Conservation (phyloP, 108 stramenopile species). For the Aurantiochytrium sp. region DNA sequence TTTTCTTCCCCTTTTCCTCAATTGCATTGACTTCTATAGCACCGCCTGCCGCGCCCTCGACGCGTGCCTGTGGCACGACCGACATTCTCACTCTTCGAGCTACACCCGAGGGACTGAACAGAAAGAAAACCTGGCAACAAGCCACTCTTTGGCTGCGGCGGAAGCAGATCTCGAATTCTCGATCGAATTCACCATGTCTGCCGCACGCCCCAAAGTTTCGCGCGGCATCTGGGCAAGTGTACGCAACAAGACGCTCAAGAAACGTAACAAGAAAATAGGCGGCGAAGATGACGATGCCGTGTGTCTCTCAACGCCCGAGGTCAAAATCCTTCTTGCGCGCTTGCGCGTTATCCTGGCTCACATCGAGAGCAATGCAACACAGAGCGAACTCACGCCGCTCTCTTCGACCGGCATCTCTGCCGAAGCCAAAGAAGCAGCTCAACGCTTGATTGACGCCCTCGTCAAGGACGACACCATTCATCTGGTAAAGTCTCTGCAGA, state of each 20-base stretch:
- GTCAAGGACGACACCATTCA: not conserved
- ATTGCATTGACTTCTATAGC: too few species aligned
- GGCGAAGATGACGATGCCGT: not conserved
- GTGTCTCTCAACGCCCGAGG: not conserved
- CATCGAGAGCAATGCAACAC: not conserved
- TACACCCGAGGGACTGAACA: too few species aligned
- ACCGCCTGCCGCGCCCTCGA: too few species aligned
- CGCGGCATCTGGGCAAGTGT: slow-evolving; percentile 18
- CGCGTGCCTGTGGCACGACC: too few species aligned
- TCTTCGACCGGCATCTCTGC: not conserved
- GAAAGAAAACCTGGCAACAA: too few species aligned
- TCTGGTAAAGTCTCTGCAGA: not conserved
- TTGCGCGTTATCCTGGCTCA: not conserved
- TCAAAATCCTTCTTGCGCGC: not conserved
- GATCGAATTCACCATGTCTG: not conserved
- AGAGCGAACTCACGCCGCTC: not conserved
- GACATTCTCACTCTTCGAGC: too few species aligned
- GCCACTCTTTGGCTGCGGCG: too few species aligned
- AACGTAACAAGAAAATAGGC: not conserved
- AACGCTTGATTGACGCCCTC: not conserved
- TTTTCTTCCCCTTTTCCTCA: too few species aligned
- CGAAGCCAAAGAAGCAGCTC: slow-evolving; percentile 11
- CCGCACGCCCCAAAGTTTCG: not conserved
- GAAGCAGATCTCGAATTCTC: too few species aligned
- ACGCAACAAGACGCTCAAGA: not conserved